phyloP scores from a whole-genome alignment of 768 basidiomycete genomes.

The Boletus reticulatus region DNA sequence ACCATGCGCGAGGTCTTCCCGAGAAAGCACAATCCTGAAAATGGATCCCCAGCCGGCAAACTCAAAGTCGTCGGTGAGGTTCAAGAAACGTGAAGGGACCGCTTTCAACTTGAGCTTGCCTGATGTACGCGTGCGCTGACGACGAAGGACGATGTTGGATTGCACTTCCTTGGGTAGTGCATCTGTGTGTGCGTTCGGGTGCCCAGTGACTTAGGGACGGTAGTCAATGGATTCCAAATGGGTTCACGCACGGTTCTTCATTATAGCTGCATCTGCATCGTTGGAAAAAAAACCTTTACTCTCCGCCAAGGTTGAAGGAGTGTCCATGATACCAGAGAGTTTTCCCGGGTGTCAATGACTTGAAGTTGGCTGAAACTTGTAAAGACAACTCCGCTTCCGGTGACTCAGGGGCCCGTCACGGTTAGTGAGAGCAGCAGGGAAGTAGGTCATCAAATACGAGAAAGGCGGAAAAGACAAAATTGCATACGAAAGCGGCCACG shows the following conservation, averaged over 20 bases:
- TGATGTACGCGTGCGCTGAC: slow-evolving; percentile 50
- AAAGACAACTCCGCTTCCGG: no score
- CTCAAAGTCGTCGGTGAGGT: slow-evolving; percentile 62
- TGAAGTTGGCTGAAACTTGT: no score
- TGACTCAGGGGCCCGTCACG: no score
- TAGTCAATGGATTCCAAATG: neutral
- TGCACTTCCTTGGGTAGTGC: slow-evolving; percentile 44
- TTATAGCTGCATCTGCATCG: neutral
- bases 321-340: slow-evolving; percentile 2
- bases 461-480: no score
- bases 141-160: slow-evolving; percentile 56
- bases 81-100: slow-evolving; percentile 58
- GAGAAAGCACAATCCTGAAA: slow-evolving; percentile 42
- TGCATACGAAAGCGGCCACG: neutral
- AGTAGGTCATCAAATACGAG: no score
- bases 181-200: neutral
- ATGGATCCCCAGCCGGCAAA: slow-evolving; percentile 73
- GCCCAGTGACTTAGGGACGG: neutral
- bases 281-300: neutral
- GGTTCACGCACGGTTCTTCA: slow-evolving; percentile 2
- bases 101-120: slow-evolving; percentile 39
- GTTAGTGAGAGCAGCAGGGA: no score
- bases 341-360: no score
- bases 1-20: slow-evolving; percentile 40
- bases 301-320: slow-evolving; percentile 2